Evolutionary conservation across 1,139 yeast genomes (phyloP).

Genomic region (Debaryomyces subglobosus): DNA sequence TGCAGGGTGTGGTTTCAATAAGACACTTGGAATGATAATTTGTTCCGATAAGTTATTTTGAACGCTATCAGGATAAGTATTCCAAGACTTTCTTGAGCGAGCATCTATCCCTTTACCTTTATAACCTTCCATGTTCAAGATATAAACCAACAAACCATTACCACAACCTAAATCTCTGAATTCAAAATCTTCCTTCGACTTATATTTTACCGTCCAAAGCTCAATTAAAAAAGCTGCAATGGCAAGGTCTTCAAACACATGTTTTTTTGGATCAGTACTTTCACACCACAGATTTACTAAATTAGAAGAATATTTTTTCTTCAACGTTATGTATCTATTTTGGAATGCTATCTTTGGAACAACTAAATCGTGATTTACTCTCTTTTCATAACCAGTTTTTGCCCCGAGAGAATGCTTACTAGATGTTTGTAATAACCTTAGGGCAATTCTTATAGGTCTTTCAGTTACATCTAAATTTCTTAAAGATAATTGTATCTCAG

Average conservation of each 20-base stretch:
- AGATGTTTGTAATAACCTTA: constrained; percentile 76
- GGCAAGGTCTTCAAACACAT: constrained; percentile 94
- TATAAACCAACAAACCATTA: constrained; percentile 82
- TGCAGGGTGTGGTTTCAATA: constrained; percentile 70
- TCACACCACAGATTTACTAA: constrained; percentile 89
- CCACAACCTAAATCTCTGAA: constrained; percentile 96
- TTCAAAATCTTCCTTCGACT: constrained; percentile 52
- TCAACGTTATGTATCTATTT: constrained; percentile 75
- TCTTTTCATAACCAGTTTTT: constrained; percentile 79
- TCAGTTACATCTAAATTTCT: constrained; percentile 47
- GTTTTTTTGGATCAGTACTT: constrained; percentile 92
- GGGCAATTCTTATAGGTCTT: constrained; percentile 79
- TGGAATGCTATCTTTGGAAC: constrained; percentile 85
- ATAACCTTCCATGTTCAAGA: constrained; percentile 78
- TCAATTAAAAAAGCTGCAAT: constrained; percentile 95
- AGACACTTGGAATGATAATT: constrained; percentile 73
- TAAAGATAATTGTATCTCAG: constrained; percentile 22
- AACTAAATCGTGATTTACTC: constrained; percentile 86
- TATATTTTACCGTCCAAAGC: constrained; percentile 70
- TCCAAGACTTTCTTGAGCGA: constrained; percentile 87
- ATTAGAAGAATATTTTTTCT: constrained; percentile 76
- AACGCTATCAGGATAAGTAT: constrained; percentile 63
- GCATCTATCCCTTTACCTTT: constrained; percentile 89
- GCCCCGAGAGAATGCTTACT: constrained; percentile 83
- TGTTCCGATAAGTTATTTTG: constrained; percentile 67